These are phyloP conservation scores for Vicia villosa DNA, from an alignment of 306 rosid genomes.

Conservation along the genomic window DNA sequence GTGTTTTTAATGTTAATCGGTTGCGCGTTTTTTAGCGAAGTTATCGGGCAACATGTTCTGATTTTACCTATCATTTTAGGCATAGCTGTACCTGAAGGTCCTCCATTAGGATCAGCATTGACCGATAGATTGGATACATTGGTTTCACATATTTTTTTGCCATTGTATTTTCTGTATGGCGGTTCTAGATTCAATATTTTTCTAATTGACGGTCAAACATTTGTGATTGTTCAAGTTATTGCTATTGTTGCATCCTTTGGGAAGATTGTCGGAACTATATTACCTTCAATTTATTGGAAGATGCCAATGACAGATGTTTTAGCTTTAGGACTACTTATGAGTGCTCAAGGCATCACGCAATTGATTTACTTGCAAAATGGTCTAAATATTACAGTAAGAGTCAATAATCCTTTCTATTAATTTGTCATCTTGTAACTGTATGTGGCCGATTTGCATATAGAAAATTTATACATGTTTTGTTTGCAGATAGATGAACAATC, in stretches of 20 bases:
- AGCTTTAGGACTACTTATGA: conserved; percentile 52
- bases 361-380: conserved; percentile 41
- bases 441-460: not conserved
- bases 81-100: conserved; percentile 65
- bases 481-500: conserved; percentile 56
- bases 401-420: not conserved
- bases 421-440: not conserved
- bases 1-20: conserved; percentile 48
- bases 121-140: conserved; percentile 52
- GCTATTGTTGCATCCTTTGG: conserved; percentile 40
- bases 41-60: conserved; percentile 47
- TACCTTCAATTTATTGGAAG: conserved; percentile 61
- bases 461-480: not conserved
- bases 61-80: conserved; percentile 61
- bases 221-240: conserved; percentile 31
- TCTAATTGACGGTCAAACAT: not conserved
- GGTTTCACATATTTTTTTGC: conserved; percentile 44
- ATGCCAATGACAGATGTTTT: conserved; percentile 48
- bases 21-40: conserved; percentile 43
- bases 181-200: conserved; percentile 36
- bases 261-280: conserved; percentile 51
- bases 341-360: conserved; percentile 62
- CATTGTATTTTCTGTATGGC: conserved; percentile 45
- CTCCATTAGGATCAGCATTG: conserved; percentile 58
- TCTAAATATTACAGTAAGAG: conserved; percentile 39